Conservation (phyloP, 139 green algal genomes). For the Chlamydomonas incerta region DNA sequence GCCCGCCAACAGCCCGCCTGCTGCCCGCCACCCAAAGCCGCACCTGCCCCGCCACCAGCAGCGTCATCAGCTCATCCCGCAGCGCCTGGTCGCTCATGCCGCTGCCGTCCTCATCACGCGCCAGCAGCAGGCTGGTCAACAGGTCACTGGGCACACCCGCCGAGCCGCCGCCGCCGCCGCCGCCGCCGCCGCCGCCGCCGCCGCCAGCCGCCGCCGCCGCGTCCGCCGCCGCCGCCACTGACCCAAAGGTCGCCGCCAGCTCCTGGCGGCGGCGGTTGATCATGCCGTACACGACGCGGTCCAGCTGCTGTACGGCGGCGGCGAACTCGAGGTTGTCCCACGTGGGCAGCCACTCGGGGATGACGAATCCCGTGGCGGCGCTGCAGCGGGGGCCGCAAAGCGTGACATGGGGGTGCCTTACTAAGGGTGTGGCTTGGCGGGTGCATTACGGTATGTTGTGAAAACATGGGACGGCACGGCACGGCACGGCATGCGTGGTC, state of each 20-base stretch:
- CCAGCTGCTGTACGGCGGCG: slow-evolving; percentile 79
- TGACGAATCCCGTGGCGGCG: slow-evolving; percentile 59
- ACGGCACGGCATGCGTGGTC: too few species aligned
- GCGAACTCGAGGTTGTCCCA: slow-evolving; percentile 85
- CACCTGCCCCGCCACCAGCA: slow-evolving; percentile 79
- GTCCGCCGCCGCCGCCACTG: background rate
- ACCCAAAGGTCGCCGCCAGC: background rate
- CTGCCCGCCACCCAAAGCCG: too few species aligned
- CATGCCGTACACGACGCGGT: slow-evolving; percentile 84
- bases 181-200: background rate
- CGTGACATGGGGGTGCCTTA: too few species aligned
- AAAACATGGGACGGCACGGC: too few species aligned
- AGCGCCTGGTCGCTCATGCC: slow-evolving; percentile 76
- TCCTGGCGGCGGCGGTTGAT: slow-evolving; percentile 63
- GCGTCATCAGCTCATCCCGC: slow-evolving; percentile 89
- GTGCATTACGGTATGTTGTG: too few species aligned
- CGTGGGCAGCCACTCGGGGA: slow-evolving; percentile 89
- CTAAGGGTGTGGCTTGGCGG: too few species aligned
- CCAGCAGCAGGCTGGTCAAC: slow-evolving; percentile 76
- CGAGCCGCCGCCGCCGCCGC: background rate
- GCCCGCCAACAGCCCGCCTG: too few species aligned
- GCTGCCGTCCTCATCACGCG: slow-evolving; percentile 69
- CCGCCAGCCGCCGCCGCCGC: background rate
- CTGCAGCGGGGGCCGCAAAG: too few species aligned
- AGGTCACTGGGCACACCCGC: slow-evolving; percentile 53